Percentiles rank a stretch among this genome's conserved stretches.
Conservation (phyloP, 768 basidiomycete genomes). For the Termitomyces heimii region DNA sequence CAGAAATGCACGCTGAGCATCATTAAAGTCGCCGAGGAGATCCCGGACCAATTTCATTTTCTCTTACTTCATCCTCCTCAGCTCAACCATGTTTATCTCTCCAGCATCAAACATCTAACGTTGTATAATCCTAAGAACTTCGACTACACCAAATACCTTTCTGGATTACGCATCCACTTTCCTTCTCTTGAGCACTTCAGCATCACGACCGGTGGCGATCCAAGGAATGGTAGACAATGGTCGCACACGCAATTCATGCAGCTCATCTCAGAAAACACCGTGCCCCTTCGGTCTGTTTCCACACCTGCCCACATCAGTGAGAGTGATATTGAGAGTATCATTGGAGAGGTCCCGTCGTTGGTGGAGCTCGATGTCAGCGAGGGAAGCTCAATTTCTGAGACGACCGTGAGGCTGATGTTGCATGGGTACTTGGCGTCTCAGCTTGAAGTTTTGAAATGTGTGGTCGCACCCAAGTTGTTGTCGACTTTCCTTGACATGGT, state of each 20-base stretch:
- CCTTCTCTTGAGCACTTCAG: slow-evolving; percentile 5
- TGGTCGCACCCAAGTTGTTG: slow-evolving; percentile 1
- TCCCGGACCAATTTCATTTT: not conserved
- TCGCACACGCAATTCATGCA: slow-evolving; percentile 4
- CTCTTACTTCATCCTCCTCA: not conserved
- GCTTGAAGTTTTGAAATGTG: slow-evolving; percentile 8
- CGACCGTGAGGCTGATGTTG: slow-evolving; percentile 9
- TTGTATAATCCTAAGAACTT: slow-evolving; percentile 9
- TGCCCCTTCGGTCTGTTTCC: not conserved
- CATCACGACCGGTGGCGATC: not conserved
- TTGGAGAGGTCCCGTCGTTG: slow-evolving; percentile 9
- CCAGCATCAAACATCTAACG: slow-evolving; percentile 5
- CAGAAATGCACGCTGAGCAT: slow-evolving; percentile 4
- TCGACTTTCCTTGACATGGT: slow-evolving; percentile 12
- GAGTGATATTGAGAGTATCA: slow-evolving; percentile 7
- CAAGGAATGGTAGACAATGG: slow-evolving; percentile 2
- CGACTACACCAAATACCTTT: slow-evolving; percentile 7
- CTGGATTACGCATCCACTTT: not conserved
- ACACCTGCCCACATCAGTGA: not conserved
- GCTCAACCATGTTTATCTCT: slow-evolving; percentile 1
- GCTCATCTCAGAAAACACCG: not conserved
- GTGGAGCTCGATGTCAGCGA: slow-evolving; percentile 5
- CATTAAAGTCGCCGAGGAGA: not conserved
- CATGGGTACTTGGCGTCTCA: slow-evolving; percentile 1
- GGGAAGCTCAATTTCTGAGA: slow-evolving; percentile 3